phyloP scores from a whole-genome alignment of 345 rosid genomes.

The Sisymbrium altissimum region DNA sequence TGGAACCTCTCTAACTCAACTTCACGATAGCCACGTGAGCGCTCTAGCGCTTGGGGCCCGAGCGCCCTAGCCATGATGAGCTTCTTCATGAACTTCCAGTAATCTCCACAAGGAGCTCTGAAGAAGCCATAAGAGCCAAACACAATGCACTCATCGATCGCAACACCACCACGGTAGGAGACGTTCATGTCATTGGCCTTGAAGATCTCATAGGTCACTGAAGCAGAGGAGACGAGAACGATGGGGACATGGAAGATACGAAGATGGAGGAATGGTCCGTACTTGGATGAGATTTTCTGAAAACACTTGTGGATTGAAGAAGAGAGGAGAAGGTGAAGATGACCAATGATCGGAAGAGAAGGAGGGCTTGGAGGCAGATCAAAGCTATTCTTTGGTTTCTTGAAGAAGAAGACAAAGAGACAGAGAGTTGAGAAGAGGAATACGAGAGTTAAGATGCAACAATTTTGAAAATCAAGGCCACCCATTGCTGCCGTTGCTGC shows the following conservation, averaged over 20 bases:
- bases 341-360: slow-evolving; percentile 1
- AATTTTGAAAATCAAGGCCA: not conserved
- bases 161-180: not conserved
- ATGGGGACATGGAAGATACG: not conserved
- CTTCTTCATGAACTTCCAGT: slow-evolving; percentile 2
- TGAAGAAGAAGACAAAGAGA: not conserved
- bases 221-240: not conserved
- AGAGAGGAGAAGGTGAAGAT: slow-evolving; percentile 1
- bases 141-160: not conserved
- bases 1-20: slow-evolving; percentile 2
- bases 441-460: not conserved
- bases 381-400: not conserved
- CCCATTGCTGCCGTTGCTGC: not conserved
- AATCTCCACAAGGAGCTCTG: not conserved
- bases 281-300: slow-evolving; percentile 1
- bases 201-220: slow-evolving; percentile 4
- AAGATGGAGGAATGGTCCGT: slow-evolving; percentile 1
- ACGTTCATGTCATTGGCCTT: not conserved
- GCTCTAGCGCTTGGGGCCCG: not conserved
- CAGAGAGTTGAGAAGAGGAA: not conserved
- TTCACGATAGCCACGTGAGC: not conserved
- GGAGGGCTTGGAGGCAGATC: slow-evolving; percentile 4
- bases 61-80: not conserved
- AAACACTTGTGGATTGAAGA: not conserved
- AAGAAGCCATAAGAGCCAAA: not conserved